A percentile compares a stretch with the other conserved stretches of the same genome.
Evolutionary conservation across 164 flowering plant genomes (phyloP).

Genomic region (Taxillus chinensis): DNA sequence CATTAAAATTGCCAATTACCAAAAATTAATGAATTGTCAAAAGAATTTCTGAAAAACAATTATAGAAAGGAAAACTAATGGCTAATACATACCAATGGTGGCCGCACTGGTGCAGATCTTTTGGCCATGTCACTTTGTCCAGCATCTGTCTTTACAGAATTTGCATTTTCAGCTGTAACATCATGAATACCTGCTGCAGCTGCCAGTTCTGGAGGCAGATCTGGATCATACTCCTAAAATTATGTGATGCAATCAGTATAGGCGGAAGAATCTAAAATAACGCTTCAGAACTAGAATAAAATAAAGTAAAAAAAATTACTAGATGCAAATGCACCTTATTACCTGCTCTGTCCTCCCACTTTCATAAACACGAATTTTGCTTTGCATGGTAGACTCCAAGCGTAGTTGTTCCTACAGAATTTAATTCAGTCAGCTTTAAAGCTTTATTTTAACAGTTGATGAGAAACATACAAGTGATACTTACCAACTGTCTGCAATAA

Average conservation of each 20-base stretch:
- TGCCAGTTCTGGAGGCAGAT: conserved; percentile 95
- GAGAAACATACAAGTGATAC: conserved; percentile 4
- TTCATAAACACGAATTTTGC: conserved; percentile 92
- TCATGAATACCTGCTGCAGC: conserved; percentile 81
- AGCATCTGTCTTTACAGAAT: conserved; percentile 37
- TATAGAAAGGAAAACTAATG: background rate
- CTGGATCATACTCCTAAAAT: conserved; percentile 92
- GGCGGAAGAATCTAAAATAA: background rate
- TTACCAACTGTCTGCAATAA: conserved; percentile 84
- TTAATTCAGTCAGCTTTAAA: conserved; percentile 5
- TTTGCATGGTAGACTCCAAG: conserved; percentile 95
- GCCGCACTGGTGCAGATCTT: conserved; percentile 50
- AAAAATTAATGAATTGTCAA: background rate
- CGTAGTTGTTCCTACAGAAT: conserved; percentile 76
- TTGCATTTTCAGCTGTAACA: conserved; percentile 40
- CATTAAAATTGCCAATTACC: background rate
- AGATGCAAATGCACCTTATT: conserved; percentile 10
- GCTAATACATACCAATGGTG: conserved; percentile 51
- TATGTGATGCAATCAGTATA: background rate
- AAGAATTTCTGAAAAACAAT: background rate
- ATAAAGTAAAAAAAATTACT: background rate
- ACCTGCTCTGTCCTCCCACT: conserved; percentile 97
- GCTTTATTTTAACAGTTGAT: background rate
- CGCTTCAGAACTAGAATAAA: background rate
- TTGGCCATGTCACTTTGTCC: conserved; percentile 50